Evolutionary conservation across 371 early-diverging fungal genomes (phyloP).

Genomic region (Chytridiales sp.): DNA sequence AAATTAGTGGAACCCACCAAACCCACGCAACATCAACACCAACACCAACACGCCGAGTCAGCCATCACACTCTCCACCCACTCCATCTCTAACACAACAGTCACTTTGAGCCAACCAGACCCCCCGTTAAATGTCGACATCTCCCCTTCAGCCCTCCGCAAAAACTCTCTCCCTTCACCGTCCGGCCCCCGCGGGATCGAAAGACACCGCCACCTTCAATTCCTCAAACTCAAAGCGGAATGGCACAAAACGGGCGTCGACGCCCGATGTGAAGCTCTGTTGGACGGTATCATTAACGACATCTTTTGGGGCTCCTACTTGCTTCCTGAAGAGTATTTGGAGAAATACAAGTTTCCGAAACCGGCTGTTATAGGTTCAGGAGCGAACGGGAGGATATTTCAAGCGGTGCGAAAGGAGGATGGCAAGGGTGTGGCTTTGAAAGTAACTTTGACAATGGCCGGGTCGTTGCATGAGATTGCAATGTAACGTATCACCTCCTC

Average conservation of each 20-base stretch:
- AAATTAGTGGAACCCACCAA: no score
- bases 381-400: conserved; percentile 6
- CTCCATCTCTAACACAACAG: no score
- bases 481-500: not conserved
- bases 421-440: not conserved
- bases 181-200: no score
- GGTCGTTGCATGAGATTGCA: not conserved
- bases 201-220: not conserved
- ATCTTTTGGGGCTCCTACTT: not conserved
- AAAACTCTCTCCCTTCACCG: no score
- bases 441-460: conserved; percentile 3
- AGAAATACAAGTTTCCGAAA: not conserved
- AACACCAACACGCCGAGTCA: no score
- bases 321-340: not conserved
- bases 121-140: no score
- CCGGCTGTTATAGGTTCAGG: not conserved
- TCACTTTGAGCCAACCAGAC: no score
- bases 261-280: not conserved
- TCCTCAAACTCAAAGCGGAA: not conserved
- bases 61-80: no score
- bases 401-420: not conserved
- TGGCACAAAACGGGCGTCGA: not conserved
- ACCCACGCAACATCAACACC: no score
- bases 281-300: not conserved
- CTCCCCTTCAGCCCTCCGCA: no score